A percentile compares a stretch with the other conserved stretches of the same genome.
Evolutionary conservation across 257 asterid genomes (phyloP).

Genomic region (Linaria vulgaris): DNA sequence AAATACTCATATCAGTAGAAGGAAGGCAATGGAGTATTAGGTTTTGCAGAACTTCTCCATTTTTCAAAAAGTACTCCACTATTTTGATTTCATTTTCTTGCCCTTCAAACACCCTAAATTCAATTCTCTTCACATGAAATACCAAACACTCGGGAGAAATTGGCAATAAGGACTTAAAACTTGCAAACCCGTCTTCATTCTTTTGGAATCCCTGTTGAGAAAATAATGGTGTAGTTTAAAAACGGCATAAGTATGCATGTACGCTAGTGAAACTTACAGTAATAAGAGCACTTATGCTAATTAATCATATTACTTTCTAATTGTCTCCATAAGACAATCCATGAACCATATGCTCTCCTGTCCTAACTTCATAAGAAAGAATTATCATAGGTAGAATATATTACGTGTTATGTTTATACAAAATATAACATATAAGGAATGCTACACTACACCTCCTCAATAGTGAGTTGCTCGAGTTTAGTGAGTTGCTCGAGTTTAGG

Average conservation of each 20-base stretch:
- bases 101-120: background rate
- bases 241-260: background rate
- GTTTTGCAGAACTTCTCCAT: background rate
- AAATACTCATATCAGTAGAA: too few relatives aligned
- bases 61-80: background rate
- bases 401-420: background rate
- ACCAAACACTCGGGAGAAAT: background rate
- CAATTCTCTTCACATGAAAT: background rate
- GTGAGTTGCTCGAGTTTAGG: too few relatives aligned
- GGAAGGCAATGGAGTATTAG: too few relatives aligned
- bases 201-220: background rate
- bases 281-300: too few relatives aligned
- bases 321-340: too few relatives aligned
- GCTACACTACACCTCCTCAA: background rate
- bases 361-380: too few relatives aligned
- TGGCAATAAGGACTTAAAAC: background rate
- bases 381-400: too few relatives aligned
- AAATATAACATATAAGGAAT: too few relatives aligned
- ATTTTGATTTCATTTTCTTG: background rate
- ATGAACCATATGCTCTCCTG: too few relatives aligned
- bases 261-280: too few relatives aligned
- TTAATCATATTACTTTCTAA: too few relatives aligned
- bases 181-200: background rate
- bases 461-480: background rate
- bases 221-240: too few relatives aligned